phyloP scores from a whole-genome alignment of 2,329 filamentous ascomycete genomes.

The Blastomyces gilchristii region DNA sequence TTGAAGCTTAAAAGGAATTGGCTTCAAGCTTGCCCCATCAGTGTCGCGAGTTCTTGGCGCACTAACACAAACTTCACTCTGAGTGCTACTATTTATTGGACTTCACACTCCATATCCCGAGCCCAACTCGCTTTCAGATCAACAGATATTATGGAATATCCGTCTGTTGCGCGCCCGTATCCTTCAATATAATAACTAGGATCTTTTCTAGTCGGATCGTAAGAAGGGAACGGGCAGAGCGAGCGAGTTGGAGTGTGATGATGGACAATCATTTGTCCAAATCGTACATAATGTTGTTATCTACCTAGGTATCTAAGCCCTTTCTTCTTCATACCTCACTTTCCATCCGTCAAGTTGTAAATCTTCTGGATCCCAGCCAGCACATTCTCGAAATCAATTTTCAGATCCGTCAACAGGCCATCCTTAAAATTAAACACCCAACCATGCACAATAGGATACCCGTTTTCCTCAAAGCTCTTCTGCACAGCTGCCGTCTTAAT shows the following conservation, averaged over 20 bases:
- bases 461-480: conserved; percentile 50
- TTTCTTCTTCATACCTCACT: background rate
- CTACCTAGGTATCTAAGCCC: background rate
- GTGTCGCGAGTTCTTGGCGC: no score
- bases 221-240: background rate
- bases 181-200: background rate
- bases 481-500: conserved; percentile 45
- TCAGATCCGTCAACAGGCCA: conserved; percentile 55
- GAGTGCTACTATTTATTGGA: no score
- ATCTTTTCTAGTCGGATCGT: background rate
- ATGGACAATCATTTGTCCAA: background rate
- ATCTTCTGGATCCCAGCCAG: conserved; percentile 53
- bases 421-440: conserved; percentile 64
- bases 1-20: no score
- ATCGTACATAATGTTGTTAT: background rate
- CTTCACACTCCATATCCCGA: background rate
- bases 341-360: conserved; percentile 41
- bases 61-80: no score
- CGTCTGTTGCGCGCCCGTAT: background rate
- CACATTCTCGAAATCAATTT: conserved; percentile 51
- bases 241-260: background rate
- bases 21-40: no score
- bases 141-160: background rate
- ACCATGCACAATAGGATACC: conserved; percentile 60
- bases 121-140: background rate